phyloP scores from a whole-genome alignment of 1,284 basidiomycete genomes.

The Puccinia hordei region DNA sequence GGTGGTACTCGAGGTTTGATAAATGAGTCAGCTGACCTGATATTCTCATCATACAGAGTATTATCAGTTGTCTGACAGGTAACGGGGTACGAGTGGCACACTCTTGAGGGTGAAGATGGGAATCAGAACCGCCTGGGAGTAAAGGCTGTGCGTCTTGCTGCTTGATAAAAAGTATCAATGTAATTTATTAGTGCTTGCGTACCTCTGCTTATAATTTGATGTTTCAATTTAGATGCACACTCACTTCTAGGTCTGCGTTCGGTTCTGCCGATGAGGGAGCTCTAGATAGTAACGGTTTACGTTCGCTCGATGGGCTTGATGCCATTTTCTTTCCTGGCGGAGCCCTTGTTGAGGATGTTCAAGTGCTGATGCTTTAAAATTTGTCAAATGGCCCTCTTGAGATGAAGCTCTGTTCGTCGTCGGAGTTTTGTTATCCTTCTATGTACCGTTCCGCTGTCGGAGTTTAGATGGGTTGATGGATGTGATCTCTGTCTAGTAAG shows the following conservation, averaged over 20 bases:
- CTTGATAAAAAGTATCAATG: background rate
- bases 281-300: background rate
- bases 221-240: background rate
- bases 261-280: background rate
- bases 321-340: no score
- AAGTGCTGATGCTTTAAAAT: no score
- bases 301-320: background rate
- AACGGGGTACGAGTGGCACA: slow-evolving; percentile 22
- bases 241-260: background rate
- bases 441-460: no score
- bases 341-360: no score
- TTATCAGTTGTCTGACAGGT: slow-evolving; percentile 12
- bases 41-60: slow-evolving; percentile 44
- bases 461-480: no score
- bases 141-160: background rate
- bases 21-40: slow-evolving; percentile 16
- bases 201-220: no score
- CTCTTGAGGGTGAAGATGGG: background rate
- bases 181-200: no score
- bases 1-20: background rate
- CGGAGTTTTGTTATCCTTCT: no score
- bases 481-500: no score
- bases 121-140: background rate
- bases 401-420: no score
- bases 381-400: no score